These are phyloP conservation scores for Oemleria cerasiformis DNA, from an alignment of 306 rosid genomes.

Conservation along the genomic window DNA sequence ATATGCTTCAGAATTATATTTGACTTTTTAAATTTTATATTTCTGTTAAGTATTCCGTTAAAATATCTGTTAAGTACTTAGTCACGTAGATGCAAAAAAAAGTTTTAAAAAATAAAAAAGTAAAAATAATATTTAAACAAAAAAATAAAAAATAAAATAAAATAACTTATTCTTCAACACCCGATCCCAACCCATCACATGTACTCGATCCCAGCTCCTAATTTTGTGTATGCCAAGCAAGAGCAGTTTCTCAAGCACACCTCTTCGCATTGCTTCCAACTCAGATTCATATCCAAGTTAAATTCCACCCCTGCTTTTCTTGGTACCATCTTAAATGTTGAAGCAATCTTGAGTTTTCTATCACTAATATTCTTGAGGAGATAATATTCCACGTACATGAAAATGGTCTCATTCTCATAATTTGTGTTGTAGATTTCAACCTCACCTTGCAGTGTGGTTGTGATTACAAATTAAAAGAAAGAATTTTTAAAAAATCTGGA, in stretches of 20 bases:
- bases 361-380: background rate
- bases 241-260: slow-evolving; percentile 45
- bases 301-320: slow-evolving; percentile 23
- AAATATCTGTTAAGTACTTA: too few relatives aligned
- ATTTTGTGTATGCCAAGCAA: slow-evolving; percentile 28
- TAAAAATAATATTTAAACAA: too few relatives aligned
- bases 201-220: slow-evolving; percentile 1
- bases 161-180: too few relatives aligned
- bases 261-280: slow-evolving; percentile 24
- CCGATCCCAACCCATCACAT: too few relatives aligned
- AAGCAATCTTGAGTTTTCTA: slow-evolving; percentile 22
- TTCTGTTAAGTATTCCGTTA: too few relatives aligned
- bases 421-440: slow-evolving; percentile 7
- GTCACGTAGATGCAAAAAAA: too few relatives aligned
- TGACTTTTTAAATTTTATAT: too few relatives aligned
- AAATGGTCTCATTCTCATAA: background rate
- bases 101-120: too few relatives aligned
- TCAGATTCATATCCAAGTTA: slow-evolving; percentile 18
- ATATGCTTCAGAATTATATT: too few relatives aligned
- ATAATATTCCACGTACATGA: background rate
- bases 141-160: too few relatives aligned
- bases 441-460: slow-evolving; percentile 16
- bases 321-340: slow-evolving; percentile 24
- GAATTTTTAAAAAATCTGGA: too few relatives aligned
- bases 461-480: too few relatives aligned